Evolutionary conservation across 768 basidiomycete genomes (phyloP), one percentile per base, ranked within the genome.

Genomic region (Solioccasus polychromus): DNA sequence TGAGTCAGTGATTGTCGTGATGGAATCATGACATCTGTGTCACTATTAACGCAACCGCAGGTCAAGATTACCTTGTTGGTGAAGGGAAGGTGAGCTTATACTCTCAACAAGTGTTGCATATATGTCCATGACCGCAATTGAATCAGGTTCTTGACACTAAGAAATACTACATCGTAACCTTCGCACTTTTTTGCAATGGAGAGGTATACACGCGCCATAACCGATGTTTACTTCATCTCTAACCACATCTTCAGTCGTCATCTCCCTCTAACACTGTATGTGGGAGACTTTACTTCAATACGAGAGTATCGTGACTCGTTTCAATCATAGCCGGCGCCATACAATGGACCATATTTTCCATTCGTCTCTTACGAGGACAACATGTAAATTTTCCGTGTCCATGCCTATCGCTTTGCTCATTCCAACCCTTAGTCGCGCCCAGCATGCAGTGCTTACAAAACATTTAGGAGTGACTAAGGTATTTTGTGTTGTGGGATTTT

Each of bases 341-440:
- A 79, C 60, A 79, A 80, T 39, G 80, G 80, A 1, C 77, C 79
- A 5, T 80, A 79, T 54, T 81, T 80, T 52, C 79, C 79, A 11
- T 67, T 64, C 9, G 68, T 78, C 10, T 75, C 77, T 15, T 81
- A 82, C 50, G 72, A 75, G 52, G 78, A 82, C 48, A 82, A 82
- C 50, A 73, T 78, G 80, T 77, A 42, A 61, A 65, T 18, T 25
- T 20, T 32, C 28, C 12, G 14, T 42, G 15, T 12, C 17, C 10
- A 25, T 8, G 8, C 42, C 25, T 34, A 12, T 32, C n/a, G 12
- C 24, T 22, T 34, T 17, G 11, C 29, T 41, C 12, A 52, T 28
- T 35, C 32, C 18, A 19, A 26, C 8, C 34, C 26, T 4, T 26
- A 80, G 79, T 39, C 78, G 74, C 25, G 78, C 79, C 14, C 79